A percentile compares a stretch with the other conserved stretches of the same genome.
Conservation (phyloP, 768 basidiomycete genomes). For the Megacollybia marginata region DNA sequence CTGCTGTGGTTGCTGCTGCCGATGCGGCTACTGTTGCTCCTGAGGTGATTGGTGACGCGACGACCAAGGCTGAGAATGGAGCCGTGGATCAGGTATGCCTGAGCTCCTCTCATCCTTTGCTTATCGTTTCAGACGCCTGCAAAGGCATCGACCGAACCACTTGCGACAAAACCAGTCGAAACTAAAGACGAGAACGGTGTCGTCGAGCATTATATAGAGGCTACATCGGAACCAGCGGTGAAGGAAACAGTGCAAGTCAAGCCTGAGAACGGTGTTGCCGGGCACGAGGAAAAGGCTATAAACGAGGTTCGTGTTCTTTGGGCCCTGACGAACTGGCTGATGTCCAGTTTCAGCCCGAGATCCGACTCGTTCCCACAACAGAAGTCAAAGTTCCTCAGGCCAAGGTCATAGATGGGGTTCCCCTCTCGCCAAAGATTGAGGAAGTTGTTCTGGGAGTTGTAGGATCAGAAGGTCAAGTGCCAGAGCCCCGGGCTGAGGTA, state of each 20-base stretch:
- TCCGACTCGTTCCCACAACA: neutral
- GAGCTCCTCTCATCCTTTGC: slow-evolving; percentile 2
- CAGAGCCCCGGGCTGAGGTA: neutral
- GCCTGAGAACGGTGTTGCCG: too few relatives aligned
- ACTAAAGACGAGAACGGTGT: slow-evolving; percentile 1
- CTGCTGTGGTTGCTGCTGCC: slow-evolving; percentile 11
- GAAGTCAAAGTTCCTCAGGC: neutral
- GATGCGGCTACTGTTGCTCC: slow-evolving; percentile 8
- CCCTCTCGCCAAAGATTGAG: slow-evolving; percentile 1
- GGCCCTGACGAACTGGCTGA: neutral
- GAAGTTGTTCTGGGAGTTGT: neutral
- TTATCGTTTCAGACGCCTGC: slow-evolving; percentile 4
- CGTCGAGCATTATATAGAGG: too few relatives aligned
- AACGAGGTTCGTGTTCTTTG: neutral
- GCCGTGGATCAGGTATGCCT: slow-evolving; percentile 2
- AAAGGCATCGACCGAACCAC: neutral
- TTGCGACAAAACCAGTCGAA: slow-evolving; percentile 3
- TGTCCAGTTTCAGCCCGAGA: neutral
- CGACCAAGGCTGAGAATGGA: slow-evolving; percentile 8
- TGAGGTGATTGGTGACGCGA: slow-evolving; percentile 6
- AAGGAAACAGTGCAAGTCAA: too few relatives aligned
- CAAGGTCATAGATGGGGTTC: neutral
- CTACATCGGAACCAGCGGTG: too few relatives aligned
- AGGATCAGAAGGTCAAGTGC: neutral
- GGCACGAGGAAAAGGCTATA: neutral